Percentiles rank a stretch among this genome's conserved stretches.
Conservation (phyloP, 192 early-diverging fungal species). For the Gonapodya prolifera region DNA sequence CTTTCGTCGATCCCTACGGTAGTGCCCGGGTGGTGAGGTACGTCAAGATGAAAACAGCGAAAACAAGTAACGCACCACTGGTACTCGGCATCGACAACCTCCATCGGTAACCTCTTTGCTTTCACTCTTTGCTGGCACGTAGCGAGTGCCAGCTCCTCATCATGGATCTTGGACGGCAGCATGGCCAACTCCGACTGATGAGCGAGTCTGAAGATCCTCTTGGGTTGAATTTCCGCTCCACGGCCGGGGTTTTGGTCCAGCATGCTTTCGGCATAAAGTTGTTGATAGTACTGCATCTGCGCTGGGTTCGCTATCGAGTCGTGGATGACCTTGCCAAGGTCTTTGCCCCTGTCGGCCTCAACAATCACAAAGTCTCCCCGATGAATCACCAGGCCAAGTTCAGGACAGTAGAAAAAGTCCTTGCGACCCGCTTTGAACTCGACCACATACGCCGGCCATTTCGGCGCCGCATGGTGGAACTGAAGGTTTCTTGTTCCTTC, state of each 20-base stretch:
- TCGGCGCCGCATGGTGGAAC: constrained; percentile 21
- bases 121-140: constrained; percentile 82
- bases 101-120: constrained; percentile 86
- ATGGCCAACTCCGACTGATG: constrained; percentile 65
- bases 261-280: constrained; percentile 17
- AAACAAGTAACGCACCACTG: constrained; percentile 58
- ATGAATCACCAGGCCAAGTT: constrained; percentile 19
- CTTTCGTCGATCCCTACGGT: constrained; percentile 84
- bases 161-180: constrained; percentile 65
- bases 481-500: constrained; percentile 48
- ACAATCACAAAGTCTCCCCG: constrained; percentile 72
- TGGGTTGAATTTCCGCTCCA: constrained; percentile 62
- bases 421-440: constrained; percentile 82
- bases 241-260: constrained; percentile 20
- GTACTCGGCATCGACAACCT: constrained; percentile 93
- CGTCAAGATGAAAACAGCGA: background rate
- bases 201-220: constrained; percentile 79
- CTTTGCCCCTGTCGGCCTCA: constrained; percentile 81
- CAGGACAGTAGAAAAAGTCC: constrained; percentile 60
- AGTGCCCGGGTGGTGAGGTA: background rate
- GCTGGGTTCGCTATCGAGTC: constrained; percentile 39
- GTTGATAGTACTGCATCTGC: constrained; percentile 29
- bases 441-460: constrained; percentile 60
- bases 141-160: constrained; percentile 77
- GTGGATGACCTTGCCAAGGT: constrained; percentile 69